Evolutionary conservation across 1,139 yeast genomes (phyloP).

Genomic region (Arxiozyma telluris): DNA sequence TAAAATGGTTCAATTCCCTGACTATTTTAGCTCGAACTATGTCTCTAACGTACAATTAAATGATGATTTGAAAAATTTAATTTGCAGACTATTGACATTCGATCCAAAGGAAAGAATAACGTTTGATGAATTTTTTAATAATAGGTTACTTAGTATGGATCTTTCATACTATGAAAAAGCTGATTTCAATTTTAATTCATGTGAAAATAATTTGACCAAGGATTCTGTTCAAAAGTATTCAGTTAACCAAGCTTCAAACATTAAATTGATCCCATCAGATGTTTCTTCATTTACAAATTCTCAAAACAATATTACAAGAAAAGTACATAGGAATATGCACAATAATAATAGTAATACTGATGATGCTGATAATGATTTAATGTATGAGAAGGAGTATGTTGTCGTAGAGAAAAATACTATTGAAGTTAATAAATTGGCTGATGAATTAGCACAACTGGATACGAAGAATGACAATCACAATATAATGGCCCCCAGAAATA

Average conservation of each 20-base stretch:
- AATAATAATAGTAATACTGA: neutral
- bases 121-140: slow-evolving; percentile 74
- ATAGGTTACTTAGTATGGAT: slow-evolving; percentile 35
- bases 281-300: neutral
- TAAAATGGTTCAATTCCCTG: slow-evolving; percentile 69
- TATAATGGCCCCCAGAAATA: slow-evolving; percentile 6
- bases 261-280: neutral
- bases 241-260: neutral
- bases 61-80: slow-evolving; percentile 52
- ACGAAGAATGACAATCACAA: slow-evolving; percentile 24
- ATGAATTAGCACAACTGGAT: slow-evolving; percentile 58
- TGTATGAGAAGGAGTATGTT: slow-evolving; percentile 75
- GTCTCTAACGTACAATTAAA: slow-evolving; percentile 2
- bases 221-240: neutral
- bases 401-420: slow-evolving; percentile 91
- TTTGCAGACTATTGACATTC: slow-evolving; percentile 66
- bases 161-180: slow-evolving; percentile 29
- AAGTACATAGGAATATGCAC: too few relatives aligned
- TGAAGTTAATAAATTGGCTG: slow-evolving; percentile 92
- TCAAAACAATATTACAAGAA: neutral
- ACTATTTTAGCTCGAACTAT: slow-evolving; percentile 33
- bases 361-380: slow-evolving; percentile 7
- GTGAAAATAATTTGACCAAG: slow-evolving; percentile 42
- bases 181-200: slow-evolving; percentile 27
- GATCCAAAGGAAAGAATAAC: slow-evolving; percentile 84